phyloP scores from a whole-genome alignment of 768 basidiomycete species.

The Chiua virens region DNA sequence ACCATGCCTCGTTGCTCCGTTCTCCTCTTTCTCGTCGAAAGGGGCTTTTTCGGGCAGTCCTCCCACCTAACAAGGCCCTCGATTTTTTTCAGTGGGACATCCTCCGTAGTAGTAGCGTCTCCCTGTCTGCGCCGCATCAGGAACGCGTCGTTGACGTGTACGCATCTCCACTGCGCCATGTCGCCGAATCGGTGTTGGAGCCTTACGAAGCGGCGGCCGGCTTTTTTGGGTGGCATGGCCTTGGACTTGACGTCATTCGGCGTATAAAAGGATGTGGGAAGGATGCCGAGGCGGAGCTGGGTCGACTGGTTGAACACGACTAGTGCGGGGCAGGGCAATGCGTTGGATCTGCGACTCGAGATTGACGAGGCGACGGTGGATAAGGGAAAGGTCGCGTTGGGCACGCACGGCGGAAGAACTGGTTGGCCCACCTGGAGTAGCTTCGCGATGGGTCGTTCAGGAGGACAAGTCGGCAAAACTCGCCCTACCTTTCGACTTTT shows the following conservation, averaged over 20 bases:
- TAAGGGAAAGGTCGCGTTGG: slow-evolving; percentile 23
- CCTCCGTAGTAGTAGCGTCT: neutral
- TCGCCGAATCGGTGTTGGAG: slow-evolving; percentile 22
- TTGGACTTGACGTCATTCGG: slow-evolving; percentile 14
- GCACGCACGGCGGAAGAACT: slow-evolving; percentile 16
- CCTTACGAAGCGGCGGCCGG: slow-evolving; percentile 29
- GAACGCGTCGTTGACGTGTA: neutral
- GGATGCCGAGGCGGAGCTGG: neutral
- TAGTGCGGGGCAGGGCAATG: neutral
- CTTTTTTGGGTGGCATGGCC: slow-evolving; percentile 30
- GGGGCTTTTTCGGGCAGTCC: slow-evolving; percentile 24
- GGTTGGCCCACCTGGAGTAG: slow-evolving; percentile 19
- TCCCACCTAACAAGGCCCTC: slow-evolving; percentile 17
- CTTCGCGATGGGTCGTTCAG: slow-evolving; percentile 3
- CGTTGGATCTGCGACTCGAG: slow-evolving; percentile 5
- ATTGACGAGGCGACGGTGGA: slow-evolving; percentile 25
- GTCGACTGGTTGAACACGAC: neutral
- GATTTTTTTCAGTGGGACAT: slow-evolving; percentile 30
- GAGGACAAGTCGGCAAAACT: neutral
- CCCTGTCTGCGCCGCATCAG: neutral
- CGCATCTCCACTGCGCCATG: slow-evolving; percentile 1
- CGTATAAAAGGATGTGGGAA: neutral
- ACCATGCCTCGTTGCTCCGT: slow-evolving; percentile 28
- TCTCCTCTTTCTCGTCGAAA: slow-evolving; percentile 25
- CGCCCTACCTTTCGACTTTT: neutral